Evolutionary conservation across 192 early-diverging fungal genomes (phyloP), one percentile per base, ranked within the genome.

Genomic region (Backusella westeae): DNA sequence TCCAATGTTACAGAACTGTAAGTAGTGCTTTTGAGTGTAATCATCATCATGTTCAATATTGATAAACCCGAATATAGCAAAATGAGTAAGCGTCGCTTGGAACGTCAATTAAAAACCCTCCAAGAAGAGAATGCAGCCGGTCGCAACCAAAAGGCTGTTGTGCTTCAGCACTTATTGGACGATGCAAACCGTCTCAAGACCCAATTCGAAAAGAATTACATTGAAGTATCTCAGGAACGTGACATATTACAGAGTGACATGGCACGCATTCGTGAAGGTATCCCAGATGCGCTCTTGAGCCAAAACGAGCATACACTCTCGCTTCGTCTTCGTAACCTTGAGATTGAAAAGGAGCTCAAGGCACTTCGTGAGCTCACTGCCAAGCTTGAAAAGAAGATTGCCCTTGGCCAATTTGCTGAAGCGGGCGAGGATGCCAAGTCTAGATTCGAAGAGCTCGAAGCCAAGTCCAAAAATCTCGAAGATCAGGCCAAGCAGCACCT

Each of bases 381-480:
- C n/a, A 67, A 63, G 21, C 59, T 82, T 29, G 75, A 84, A 26
- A 49, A 32, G 17, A 59, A 35, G 34, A 36, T 82, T 9, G 17
- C 36, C 1, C 76, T 78, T 15, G 52, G 67, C 32, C 29, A 78
- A 23, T 67, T 49, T 39, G 41, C 59, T 71, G 42, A 77, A 74
- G 72, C 75, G 39, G 12, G 72, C 42, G 86, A 87, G 2, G 70
- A 77, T 6, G 81, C 82, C 36, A 79, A 75, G 46, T 81, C 78
- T 67, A 85, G 87, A 66, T 85, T 80, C 67, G 82, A 88, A 6
- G 75, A 77, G 2, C 85, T 84, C 34, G 80, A 83, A n/a, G 71
- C 72, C 23, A 77, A 81, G 39, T 78, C 84, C 6, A 74, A 67
- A 14, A 35, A 35, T 8, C 38, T 87, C 29, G 84, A 88, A 69